Evolutionary conservation across 2,329 filamentous ascomycete species (phyloP).

Genomic region (Fusarium stilboides): DNA sequence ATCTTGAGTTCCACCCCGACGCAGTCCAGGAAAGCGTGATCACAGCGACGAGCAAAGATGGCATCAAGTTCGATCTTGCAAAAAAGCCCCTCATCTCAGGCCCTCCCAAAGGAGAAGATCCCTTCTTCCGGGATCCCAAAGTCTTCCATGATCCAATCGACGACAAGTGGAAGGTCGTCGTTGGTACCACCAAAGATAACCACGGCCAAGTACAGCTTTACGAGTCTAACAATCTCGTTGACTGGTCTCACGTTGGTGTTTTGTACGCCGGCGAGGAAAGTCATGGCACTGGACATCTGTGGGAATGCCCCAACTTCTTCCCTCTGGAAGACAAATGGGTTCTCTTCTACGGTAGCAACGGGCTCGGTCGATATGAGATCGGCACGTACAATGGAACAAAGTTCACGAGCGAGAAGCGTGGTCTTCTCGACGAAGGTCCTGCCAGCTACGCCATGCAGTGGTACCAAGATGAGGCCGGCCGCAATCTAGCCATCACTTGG

Average conservation of each 20-base stretch:
- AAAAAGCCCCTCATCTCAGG: constrained; percentile 38
- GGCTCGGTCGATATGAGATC: constrained; percentile 43
- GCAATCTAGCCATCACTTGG: constrained; percentile 48
- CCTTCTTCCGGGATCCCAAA: constrained; percentile 48
- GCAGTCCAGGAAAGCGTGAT: constrained; percentile 41
- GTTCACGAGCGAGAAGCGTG: constrained; percentile 48
- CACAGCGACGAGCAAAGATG: constrained; percentile 44
- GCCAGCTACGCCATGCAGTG: constrained; percentile 52
- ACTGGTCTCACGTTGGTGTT: constrained; percentile 44
- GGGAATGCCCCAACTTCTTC: constrained; percentile 51
- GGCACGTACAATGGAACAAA: constrained; percentile 44
- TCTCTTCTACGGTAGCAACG: constrained; percentile 47
- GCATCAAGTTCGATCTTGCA: constrained; percentile 38
- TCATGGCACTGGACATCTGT: constrained; percentile 39
- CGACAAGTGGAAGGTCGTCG: constrained; percentile 45
- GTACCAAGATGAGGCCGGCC: constrained; percentile 51
- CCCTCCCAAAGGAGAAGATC: constrained; percentile 34
- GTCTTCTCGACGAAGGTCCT: constrained; percentile 47
- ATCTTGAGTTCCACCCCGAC: constrained; percentile 43
- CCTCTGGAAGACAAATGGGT: constrained; percentile 50
- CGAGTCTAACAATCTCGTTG: constrained; percentile 30
- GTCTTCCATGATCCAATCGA: constrained; percentile 45
- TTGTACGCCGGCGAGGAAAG: constrained; percentile 47
- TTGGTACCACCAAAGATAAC: constrained; percentile 39
- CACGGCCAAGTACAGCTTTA: constrained; percentile 45